Evolutionary conservation across 108 stramenopile genomes (phyloP), one percentile per base, ranked within the genome.

Genomic region (Skeletonema costatum): DNA sequence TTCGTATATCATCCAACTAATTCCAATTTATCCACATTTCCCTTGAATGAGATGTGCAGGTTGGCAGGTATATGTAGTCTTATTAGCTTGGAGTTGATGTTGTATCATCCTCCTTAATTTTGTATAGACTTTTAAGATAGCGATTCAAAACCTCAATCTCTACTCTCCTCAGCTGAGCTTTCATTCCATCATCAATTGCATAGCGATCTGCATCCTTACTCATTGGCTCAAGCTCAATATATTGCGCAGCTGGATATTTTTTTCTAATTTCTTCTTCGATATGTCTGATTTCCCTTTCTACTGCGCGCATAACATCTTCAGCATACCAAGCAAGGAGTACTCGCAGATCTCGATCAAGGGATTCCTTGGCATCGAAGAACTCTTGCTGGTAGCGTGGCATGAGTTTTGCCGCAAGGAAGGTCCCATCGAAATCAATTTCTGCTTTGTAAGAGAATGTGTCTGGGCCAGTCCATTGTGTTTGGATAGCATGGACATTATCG

Each of bases 371-470:
- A 71, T 85, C 71, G 13, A 83, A 64, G 59, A 88, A 89, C 56
- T 87, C 88, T 59, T 86, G 81, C 66, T 92, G 90, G 65, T 96
- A 93, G 12, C 91, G 75, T 17, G 91, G 89, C 87, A 93, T 90
- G 16, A 99, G 87, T 66, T 93, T 84, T 19, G 99, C 99, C 10
- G 98, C 97, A 9, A 99, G 75, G 74, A 90, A 98, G 41, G 99
- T 99, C 12, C 99, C 99, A 72, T 99, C 99, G 71, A 99, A 98
- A 78, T 99, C 99, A 2, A 99, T 90, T 77, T 99, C 97, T 16
- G 98, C 98, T 74, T 99, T 99, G 90, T 94, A 98, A 16, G 95
- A 88, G 71, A 99, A 99, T 12, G 96, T 97, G 75, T 98, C 92
- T 13, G 98, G 97, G 13, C 97, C 97, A 12, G 97, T 94, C 97